These are phyloP conservation scores for Chlorophyllum brunneum DNA, from an alignment of 768 basidiomycete species.

Conservation along the genomic window DNA sequence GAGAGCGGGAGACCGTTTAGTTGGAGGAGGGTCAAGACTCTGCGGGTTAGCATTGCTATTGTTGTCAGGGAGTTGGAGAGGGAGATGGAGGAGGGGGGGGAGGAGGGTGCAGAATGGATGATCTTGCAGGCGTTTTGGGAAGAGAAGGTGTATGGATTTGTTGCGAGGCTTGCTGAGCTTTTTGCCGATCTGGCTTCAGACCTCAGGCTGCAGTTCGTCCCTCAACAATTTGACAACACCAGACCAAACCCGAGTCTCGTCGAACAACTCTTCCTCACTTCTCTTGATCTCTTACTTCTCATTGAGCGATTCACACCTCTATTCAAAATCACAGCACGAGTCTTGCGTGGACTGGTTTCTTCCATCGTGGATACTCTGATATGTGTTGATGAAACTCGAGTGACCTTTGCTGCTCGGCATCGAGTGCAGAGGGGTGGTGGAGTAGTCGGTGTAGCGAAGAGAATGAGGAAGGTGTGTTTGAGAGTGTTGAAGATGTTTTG, in stretches of 20 bases:
- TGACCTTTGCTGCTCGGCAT: too few species aligned
- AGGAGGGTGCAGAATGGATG: conserved; percentile 46
- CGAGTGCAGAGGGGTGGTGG: too few species aligned
- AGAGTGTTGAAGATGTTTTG: not conserved
- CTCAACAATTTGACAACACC: conserved; percentile 22
- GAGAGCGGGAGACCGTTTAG: conserved; percentile 49
- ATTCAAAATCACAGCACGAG: conserved; percentile 49
- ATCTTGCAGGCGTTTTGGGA: conserved; percentile 59
- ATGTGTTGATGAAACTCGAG: conserved; percentile 45
- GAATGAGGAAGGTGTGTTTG: not conserved
- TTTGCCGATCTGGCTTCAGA: conserved; percentile 42
- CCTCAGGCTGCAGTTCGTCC: conserved; percentile 47
- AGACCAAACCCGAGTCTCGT: conserved; percentile 38
- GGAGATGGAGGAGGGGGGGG: conserved; percentile 26
- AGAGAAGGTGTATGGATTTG: conserved; percentile 52
- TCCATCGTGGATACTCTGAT: conserved; percentile 53
- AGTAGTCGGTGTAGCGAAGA: not conserved
- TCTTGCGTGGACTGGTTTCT: conserved; percentile 38
- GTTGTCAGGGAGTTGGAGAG: conserved; percentile 44
- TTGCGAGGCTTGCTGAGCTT: conserved; percentile 42
- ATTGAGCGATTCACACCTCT: conserved; percentile 40
- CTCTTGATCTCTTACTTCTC: conserved; percentile 51
- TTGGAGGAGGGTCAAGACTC: conserved; percentile 46
- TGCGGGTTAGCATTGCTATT: conserved; percentile 63
- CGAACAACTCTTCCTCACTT: conserved; percentile 53